Evolutionary conservation across 163 green algal species (phyloP).

Genomic region (Trebouxia gelatinosa): DNA sequence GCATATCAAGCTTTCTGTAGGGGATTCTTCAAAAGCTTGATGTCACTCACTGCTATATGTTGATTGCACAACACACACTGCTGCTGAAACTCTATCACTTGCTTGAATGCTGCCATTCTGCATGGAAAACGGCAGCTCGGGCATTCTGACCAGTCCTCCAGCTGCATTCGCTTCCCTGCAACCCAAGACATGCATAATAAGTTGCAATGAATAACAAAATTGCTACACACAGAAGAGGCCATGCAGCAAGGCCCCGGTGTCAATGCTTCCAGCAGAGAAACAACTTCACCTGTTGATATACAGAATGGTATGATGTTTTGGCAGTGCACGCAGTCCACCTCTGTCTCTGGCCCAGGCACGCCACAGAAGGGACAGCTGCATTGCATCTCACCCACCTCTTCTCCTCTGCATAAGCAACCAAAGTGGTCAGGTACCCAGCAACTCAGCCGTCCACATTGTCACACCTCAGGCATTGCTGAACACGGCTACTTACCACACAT

Average conservation of each 20-base stretch:
- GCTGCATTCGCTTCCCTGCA: constrained; percentile 56
- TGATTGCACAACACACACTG: constrained; percentile 64
- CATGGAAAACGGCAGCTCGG: constrained; percentile 64
- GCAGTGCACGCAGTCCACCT: constrained; percentile 68
- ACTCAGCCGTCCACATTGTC: neutral
- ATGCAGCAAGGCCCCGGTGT: neutral
- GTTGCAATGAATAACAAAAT: neutral
- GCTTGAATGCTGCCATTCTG: constrained; percentile 51
- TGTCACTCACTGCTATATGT: constrained; percentile 38
- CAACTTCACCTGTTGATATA: constrained; percentile 13
- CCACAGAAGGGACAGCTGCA: constrained; percentile 64
- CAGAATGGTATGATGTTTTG: constrained; percentile 74
- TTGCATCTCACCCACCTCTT: constrained; percentile 55
- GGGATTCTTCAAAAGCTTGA: no score
- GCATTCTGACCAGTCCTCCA: constrained; percentile 69
- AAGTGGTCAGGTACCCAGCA: neutral
- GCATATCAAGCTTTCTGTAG: no score
- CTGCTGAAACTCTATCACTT: constrained; percentile 53
- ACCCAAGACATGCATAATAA: neutral
- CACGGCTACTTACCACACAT: no score
- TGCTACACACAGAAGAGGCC: neutral
- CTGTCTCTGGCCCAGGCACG: constrained; percentile 57
- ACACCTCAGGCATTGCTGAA: neutral
- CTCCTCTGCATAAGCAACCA: constrained; percentile 32
- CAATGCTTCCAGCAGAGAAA: neutral